Percentiles rank a stretch among this genome's conserved stretches.
These are phyloP conservation scores for Gryganskiella cystojenkinii DNA, from an alignment of 192 early-diverging fungal genomes.

Conservation along the genomic window DNA sequence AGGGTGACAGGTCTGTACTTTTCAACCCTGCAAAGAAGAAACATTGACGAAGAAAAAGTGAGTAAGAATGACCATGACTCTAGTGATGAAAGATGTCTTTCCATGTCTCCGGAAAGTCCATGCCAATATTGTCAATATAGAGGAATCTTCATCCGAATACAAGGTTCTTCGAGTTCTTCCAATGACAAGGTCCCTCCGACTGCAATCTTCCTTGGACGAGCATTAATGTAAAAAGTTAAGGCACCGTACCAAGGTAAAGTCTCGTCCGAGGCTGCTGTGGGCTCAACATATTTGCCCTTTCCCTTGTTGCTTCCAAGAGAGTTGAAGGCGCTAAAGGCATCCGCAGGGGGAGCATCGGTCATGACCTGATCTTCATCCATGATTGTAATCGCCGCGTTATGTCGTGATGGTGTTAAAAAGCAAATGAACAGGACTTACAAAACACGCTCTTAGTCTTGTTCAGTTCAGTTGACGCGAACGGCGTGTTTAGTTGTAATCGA, in stretches of 20 bases:
- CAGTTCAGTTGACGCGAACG: background rate
- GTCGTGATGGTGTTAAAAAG: background rate
- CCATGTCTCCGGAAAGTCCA: too few relatives aligned
- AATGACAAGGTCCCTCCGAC: too few relatives aligned
- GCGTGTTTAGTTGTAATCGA: background rate
- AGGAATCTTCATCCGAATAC: too few relatives aligned
- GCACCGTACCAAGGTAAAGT: conserved; percentile 54
- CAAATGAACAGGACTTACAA: too few relatives aligned
- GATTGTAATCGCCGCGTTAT: background rate
- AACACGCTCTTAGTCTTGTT: too few relatives aligned
- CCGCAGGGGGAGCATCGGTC: conserved; percentile 23
- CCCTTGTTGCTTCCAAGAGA: conserved; percentile 15
- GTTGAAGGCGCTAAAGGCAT: conserved; percentile 25
- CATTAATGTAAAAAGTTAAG: too few relatives aligned
- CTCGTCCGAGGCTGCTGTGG: conserved; percentile 21
- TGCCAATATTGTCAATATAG: too few relatives aligned
- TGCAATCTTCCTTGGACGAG: too few relatives aligned
- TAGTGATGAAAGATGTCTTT: background rate
- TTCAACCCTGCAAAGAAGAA: conserved; percentile 81
- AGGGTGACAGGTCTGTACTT: conserved; percentile 93
- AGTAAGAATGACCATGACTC: background rate
- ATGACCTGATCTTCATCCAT: conserved; percentile 53
- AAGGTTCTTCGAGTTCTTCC: too few relatives aligned
- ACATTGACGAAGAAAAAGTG: background rate
- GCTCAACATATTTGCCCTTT: conserved; percentile 28